phyloP scores from a whole-genome alignment of 371 early-diverging fungal genomes.

The Mucor lusitanicus region DNA sequence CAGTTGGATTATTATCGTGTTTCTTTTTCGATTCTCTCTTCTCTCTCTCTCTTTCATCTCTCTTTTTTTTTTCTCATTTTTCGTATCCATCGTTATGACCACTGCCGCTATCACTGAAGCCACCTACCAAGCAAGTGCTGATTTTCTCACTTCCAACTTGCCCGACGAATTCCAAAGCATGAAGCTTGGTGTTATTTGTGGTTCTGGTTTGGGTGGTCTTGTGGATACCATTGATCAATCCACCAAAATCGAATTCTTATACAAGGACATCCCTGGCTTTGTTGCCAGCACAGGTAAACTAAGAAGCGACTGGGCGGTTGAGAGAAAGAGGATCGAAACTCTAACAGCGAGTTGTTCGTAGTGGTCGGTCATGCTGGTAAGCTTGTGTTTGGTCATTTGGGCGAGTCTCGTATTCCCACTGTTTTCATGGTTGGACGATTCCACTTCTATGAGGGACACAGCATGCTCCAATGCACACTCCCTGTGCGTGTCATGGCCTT shows the following conservation, averaged over 20 bases:
- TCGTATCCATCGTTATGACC: conserved; percentile 5
- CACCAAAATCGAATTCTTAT: conserved; percentile 65
- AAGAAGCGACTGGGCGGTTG: background rate
- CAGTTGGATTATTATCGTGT: background rate
- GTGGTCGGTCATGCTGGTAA: conserved; percentile 91
- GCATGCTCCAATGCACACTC: conserved; percentile 75
- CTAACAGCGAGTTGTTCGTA: conserved; percentile 8
- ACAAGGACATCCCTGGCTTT: conserved; percentile 87
- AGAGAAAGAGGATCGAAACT: background rate
- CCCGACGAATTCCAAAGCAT: conserved; percentile 40
- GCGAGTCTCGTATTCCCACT: conserved; percentile 65
- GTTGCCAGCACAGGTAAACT: conserved; percentile 78
- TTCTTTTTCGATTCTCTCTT: background rate
- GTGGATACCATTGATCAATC: conserved; percentile 71
- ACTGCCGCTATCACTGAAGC: conserved; percentile 26
- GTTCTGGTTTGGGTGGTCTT: conserved; percentile 89
- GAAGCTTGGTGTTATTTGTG: conserved; percentile 88
- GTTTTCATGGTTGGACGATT: conserved; percentile 89
- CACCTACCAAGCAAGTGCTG: conserved; percentile 26
- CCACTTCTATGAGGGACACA: conserved; percentile 89
- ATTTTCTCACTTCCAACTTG: conserved; percentile 28
- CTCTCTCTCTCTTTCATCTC: conserved; percentile 2
- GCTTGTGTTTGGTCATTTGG: conserved; percentile 87
- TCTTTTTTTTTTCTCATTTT: background rate
- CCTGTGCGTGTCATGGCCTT: conserved; percentile 89